These are phyloP conservation scores for Sporisorium scitamineum DNA, from an alignment of 1,284 basidiomycete genomes.

Conservation along the genomic window DNA sequence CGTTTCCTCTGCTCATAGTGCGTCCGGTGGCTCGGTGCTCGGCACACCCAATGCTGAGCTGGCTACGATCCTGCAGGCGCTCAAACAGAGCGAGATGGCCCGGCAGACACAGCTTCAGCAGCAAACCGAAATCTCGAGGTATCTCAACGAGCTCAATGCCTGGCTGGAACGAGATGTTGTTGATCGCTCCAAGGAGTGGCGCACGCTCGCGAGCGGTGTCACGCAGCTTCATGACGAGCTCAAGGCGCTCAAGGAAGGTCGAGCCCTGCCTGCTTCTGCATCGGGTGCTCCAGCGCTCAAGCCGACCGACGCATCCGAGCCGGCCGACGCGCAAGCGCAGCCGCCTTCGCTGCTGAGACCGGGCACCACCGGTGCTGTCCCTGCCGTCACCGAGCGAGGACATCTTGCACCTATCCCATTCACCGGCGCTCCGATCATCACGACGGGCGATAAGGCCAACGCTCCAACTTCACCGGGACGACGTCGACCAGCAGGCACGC, in stretches of 20 bases:
- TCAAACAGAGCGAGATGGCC: constrained; percentile 56
- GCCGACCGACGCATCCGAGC: constrained; percentile 4
- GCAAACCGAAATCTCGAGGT: constrained; percentile 61
- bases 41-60: constrained; percentile 40
- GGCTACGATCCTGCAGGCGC: constrained; percentile 46
- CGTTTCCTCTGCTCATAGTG: constrained; percentile 19
- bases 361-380: constrained; percentile 22
- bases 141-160: constrained; percentile 63
- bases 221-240: constrained; percentile 58
- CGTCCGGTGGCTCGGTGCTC: constrained; percentile 11
- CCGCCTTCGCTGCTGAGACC: constrained; percentile 26
- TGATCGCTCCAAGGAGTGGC: constrained; percentile 61
- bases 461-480: constrained; percentile 15
- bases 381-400: constrained; percentile 25
- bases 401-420: constrained; percentile 6
- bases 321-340: background rate
- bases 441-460: constrained; percentile 28
- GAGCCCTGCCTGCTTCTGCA: background rate
- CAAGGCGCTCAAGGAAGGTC: constrained; percentile 46
- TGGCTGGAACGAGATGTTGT: constrained; percentile 62
- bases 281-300: background rate
- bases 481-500: constrained; percentile 23
- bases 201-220: constrained; percentile 54
- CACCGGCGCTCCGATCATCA: constrained; percentile 3
- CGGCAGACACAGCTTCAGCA: constrained; percentile 55